phyloP scores from a whole-genome alignment of 345 rosid species.

The Eutrema japonicum region DNA sequence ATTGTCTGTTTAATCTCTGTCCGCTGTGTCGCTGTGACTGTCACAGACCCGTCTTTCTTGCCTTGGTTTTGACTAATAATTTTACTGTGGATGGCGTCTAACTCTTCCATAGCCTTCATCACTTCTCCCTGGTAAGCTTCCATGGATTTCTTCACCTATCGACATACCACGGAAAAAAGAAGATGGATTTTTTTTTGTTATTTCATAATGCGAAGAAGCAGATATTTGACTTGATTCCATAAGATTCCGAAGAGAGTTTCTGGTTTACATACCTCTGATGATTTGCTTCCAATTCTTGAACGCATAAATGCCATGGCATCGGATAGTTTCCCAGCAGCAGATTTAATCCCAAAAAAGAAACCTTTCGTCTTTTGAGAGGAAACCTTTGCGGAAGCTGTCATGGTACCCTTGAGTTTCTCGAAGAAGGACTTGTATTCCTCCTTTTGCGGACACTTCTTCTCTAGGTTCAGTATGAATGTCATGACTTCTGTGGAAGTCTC shows the following conservation, averaged over 20 bases:
- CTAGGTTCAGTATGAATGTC: constrained; percentile 34
- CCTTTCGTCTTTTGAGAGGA: not conserved
- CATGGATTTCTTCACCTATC: constrained; percentile 15
- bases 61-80: constrained; percentile 20
- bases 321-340: constrained; percentile 22
- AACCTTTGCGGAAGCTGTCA: constrained; percentile 1
- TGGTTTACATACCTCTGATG: constrained; percentile 28
- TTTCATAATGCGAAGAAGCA: not conserved
- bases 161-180: not conserved
- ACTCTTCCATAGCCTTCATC: constrained; percentile 29
- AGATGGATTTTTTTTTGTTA: not conserved
- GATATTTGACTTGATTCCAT: not conserved
- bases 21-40: constrained; percentile 22
- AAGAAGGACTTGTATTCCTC: constrained; percentile 41
- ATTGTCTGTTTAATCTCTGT: constrained; percentile 32
- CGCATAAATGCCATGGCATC: constrained; percentile 33
- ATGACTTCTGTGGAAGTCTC: constrained; percentile 25
- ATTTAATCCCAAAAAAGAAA: constrained; percentile 8
- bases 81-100: constrained; percentile 21
- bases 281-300: constrained; percentile 31
- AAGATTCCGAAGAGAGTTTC: not conserved
- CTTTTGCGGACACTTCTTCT: constrained; percentile 41
- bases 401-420: constrained; percentile 36
- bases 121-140: constrained; percentile 25
- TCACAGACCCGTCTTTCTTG: constrained; percentile 7